Evolutionary conservation across 164 flowering plant species (phyloP), one percentile per base, ranked within the genome.

Genomic region (Vitis labrusca): DNA sequence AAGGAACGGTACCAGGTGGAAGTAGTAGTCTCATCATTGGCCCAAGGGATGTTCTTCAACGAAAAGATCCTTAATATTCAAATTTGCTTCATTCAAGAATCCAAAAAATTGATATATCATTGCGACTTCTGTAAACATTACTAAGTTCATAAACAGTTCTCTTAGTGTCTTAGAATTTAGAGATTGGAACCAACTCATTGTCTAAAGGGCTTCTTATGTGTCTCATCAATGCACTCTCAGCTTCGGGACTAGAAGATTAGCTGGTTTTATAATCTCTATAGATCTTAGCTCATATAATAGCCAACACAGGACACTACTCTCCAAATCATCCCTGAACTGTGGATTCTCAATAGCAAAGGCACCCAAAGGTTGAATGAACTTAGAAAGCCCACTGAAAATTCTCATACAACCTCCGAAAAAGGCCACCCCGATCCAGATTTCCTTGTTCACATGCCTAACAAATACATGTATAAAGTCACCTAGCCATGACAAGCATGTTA

Each of bases 251-350:
- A 15, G 92, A 64, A 82, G 61, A 70, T 85, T 84, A 27, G 88
- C 83, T 65, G 99, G 97, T 80, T 96, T 96, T 63, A 96, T 83
- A 75, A 96, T 89, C 84, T 96, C 98, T 29, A 87, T 97, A 8
- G 99, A 98, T 77, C 97, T 88, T 65, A 93, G 72, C 85, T 88
- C 97, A 71, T 95, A 80, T 69, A 96, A 69, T 50, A 96, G 73
- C 59, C 85, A 83, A 71, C 88, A 78, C 74, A 96, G 77, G 9
- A 83, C 77, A 81, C 80, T 87, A 78, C 98, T 88, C n/a, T 92
- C 97, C 29, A 74, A 60, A 79, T 91, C 97, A 88, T 96, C 99
- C 63, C 30, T 75, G 76, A 96, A 85, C 98, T 96, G 85, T 19
- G 19, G 19, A 19, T 19, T 19, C 19, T 19, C 19, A 19, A 19